phyloP scores from a whole-genome alignment of 345 rosid genomes.

The Lumnitzera racemosa region DNA sequence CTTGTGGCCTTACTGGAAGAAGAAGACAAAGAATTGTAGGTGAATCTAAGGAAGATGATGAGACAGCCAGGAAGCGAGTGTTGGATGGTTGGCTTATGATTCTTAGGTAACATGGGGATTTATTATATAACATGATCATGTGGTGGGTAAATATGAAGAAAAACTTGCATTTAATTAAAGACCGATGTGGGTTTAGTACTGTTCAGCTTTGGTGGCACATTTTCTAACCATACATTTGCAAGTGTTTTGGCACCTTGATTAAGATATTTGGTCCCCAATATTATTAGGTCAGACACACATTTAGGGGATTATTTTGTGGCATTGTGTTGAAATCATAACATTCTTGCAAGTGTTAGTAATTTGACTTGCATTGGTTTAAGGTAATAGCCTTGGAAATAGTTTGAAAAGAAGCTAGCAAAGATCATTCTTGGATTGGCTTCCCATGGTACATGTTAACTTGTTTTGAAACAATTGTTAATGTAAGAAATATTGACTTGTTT shows the following conservation, averaged over 20 bases:
- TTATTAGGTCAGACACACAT: too few relatives aligned
- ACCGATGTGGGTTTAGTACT: slow-evolving; percentile 3
- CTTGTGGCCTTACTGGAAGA: slow-evolving; percentile 27
- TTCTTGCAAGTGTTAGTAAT: too few relatives aligned
- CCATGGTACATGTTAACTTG: too few relatives aligned
- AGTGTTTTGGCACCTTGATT: neutral
- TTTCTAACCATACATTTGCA: slow-evolving; percentile 26
- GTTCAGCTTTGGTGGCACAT: slow-evolving; percentile 22
- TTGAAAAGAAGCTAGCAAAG: too few relatives aligned
- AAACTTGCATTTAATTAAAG: slow-evolving; percentile 7
- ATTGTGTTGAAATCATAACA: too few relatives aligned
- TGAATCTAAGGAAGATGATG: slow-evolving; percentile 26
- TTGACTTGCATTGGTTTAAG: too few relatives aligned
- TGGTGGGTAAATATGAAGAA: slow-evolving; percentile 24
- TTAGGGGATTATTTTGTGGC: too few relatives aligned
- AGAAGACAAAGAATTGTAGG: slow-evolving; percentile 36
- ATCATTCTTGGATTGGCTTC: too few relatives aligned
- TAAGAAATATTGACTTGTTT: too few relatives aligned
- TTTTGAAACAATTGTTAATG: too few relatives aligned
- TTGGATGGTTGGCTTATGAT: slow-evolving; percentile 34
- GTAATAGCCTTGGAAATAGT: too few relatives aligned
- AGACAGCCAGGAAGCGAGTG: slow-evolving; percentile 35
- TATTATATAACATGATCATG: slow-evolving; percentile 19
- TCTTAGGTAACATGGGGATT: slow-evolving; percentile 28
- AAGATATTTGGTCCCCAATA: too few relatives aligned